Evolutionary conservation across 2,329 filamentous ascomycete species (phyloP).

Genomic region (Elsinoe necatrix): DNA sequence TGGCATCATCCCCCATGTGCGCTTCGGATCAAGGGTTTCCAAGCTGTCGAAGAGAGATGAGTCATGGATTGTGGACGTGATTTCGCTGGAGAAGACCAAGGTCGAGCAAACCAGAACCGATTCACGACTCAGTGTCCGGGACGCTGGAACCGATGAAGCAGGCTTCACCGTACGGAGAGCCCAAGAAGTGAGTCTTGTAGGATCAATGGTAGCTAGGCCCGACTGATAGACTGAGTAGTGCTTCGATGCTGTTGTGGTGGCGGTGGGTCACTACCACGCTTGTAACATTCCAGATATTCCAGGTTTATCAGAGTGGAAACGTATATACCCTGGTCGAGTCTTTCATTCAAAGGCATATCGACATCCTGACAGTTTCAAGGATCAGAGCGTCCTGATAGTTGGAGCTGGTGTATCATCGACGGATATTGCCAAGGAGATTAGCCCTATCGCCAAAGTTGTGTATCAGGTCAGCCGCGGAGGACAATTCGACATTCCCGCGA

Average conservation of each 20-base stretch:
- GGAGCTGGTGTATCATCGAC: conserved; percentile 49
- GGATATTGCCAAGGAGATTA: conserved; percentile 48
- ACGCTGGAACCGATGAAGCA: background rate
- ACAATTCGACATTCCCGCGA: conserved; percentile 49
- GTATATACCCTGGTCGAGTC: conserved; percentile 37
- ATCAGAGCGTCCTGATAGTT: conserved; percentile 50
- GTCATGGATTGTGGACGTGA: conserved; percentile 47
- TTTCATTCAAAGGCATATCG: conserved; percentile 47
- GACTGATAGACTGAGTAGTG: conserved; percentile 22
- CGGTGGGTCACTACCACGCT: conserved; percentile 48
- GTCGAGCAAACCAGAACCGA: background rate
- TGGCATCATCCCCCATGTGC: conserved; percentile 43
- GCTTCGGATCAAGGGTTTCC: conserved; percentile 54
- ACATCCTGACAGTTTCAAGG: conserved; percentile 39
- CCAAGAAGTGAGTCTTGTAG: background rate
- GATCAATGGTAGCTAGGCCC: conserved; percentile 26
- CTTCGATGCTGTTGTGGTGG: conserved; percentile 47
- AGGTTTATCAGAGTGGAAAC: conserved; percentile 41
- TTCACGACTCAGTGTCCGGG: background rate
- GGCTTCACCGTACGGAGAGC: background rate
- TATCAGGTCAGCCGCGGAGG: conserved; percentile 54
- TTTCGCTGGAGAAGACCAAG: conserved; percentile 31
- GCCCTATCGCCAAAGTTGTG: conserved; percentile 36
- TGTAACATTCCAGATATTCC: conserved; percentile 42
- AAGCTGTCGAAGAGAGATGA: conserved; percentile 38